Evolutionary conservation across 345 rosid genomes (phyloP).

Genomic region (Hypericum perforatum): DNA sequence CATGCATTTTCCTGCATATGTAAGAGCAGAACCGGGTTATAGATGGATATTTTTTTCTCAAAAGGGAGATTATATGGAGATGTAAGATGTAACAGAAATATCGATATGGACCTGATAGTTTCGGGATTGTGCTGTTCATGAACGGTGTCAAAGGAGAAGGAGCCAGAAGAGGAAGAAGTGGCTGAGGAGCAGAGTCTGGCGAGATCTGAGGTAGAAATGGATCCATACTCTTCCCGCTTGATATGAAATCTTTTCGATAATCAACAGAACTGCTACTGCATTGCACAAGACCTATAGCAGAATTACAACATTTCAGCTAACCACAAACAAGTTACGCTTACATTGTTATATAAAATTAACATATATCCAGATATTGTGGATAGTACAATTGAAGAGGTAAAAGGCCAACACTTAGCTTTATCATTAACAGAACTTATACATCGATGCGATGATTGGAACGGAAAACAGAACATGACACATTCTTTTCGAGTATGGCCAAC

Average conservation of each 20-base stretch:
- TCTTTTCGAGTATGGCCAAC: too few species aligned
- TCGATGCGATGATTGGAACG: too few species aligned
- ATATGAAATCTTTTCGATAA: constrained; percentile 12
- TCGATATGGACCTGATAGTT: constrained; percentile 60
- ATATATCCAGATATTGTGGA: neutral
- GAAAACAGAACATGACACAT: too few species aligned
- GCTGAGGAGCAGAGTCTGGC: constrained; percentile 66
- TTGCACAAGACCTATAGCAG: constrained; percentile 42
- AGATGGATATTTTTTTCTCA: too few species aligned
- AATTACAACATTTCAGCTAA: neutral
- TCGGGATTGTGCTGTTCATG: constrained; percentile 57
- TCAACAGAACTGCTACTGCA: constrained; percentile 20
- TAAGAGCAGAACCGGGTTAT: neutral
- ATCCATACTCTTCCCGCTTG: constrained; percentile 15
- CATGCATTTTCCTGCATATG: constrained; percentile 51
- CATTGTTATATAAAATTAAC: neutral
- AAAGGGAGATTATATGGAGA: neutral
- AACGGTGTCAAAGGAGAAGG: constrained; percentile 83
- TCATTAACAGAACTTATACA: too few species aligned
- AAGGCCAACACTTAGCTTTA: too few species aligned
- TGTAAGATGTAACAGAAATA: constrained; percentile 1
- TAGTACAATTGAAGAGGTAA: too few species aligned
- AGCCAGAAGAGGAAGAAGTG: constrained; percentile 80
- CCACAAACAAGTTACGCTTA: neutral
- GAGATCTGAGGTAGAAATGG: constrained; percentile 58